Evolutionary conservation across 2,329 filamentous ascomycete species (phyloP).

Genomic region (Fusarium musae): DNA sequence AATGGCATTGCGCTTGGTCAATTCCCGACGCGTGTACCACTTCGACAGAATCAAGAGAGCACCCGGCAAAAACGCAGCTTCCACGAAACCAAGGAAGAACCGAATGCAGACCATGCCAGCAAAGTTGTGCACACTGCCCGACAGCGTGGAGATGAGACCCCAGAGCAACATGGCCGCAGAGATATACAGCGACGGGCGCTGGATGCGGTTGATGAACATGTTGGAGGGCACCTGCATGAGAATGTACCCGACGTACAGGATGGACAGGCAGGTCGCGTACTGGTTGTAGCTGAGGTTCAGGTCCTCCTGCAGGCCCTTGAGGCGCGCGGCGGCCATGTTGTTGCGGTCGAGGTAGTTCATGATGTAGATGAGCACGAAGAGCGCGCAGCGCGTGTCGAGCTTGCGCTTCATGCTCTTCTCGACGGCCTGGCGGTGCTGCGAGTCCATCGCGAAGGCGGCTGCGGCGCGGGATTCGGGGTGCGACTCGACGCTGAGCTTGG

Average conservation of each 20-base stretch:
- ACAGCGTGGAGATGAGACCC: constrained; percentile 69
- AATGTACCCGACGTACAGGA: constrained; percentile 74
- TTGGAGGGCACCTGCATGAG: constrained; percentile 71
- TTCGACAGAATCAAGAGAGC: constrained; percentile 71
- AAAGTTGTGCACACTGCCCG: constrained; percentile 63
- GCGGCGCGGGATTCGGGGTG: constrained; percentile 13
- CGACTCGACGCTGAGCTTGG: constrained; percentile 35
- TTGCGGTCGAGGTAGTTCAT: constrained; percentile 77
- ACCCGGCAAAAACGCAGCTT: constrained; percentile 73
- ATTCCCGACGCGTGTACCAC: constrained; percentile 72
- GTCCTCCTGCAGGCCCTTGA: constrained; percentile 72
- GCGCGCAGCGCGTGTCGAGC: constrained; percentile 74
- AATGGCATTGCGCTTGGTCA: constrained; percentile 65
- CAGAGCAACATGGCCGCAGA: constrained; percentile 65
- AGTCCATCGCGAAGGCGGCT: constrained; percentile 44
- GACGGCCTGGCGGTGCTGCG: constrained; percentile 63
- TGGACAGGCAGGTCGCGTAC: constrained; percentile 72
- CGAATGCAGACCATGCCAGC: constrained; percentile 65
- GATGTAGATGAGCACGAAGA: constrained; percentile 81
- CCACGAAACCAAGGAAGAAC: constrained; percentile 70
- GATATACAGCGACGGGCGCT: constrained; percentile 64
- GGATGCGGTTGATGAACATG: constrained; percentile 66
- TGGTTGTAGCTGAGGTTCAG: constrained; percentile 65
- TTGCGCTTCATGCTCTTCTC: constrained; percentile 76
- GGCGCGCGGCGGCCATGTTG: constrained; percentile 73